Evolutionary conservation across 2,329 filamentous ascomycete genomes (phyloP).

Genomic region (Stemphylium lycopersici): DNA sequence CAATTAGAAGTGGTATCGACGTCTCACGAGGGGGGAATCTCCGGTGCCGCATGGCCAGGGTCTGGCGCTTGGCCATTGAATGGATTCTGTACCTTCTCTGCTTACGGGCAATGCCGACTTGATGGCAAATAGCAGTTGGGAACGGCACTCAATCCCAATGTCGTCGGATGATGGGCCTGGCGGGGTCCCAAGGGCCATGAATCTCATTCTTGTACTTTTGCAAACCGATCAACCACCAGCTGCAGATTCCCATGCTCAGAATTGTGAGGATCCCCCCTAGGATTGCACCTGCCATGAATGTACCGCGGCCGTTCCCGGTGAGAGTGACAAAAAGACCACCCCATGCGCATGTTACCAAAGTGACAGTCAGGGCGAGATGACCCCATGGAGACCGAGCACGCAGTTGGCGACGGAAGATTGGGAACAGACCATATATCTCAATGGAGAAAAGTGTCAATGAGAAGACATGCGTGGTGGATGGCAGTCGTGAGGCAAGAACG

Average conservation of each 20-base stretch:
- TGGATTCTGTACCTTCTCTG: constrained; percentile 29
- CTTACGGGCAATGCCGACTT: constrained; percentile 37
- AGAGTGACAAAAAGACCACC: constrained; percentile 73
- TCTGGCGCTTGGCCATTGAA: constrained; percentile 38
- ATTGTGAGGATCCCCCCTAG: constrained; percentile 76
- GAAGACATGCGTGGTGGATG: constrained; percentile 92
- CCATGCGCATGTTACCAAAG: constrained; percentile 79
- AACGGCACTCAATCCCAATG: constrained; percentile 55
- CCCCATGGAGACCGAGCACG: constrained; percentile 81
- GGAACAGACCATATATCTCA: constrained; percentile 95
- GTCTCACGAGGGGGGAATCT: constrained; percentile 23
- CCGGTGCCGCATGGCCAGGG: constrained; percentile 23
- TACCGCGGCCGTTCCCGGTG: constrained; percentile 59
- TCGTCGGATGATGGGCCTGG: constrained; percentile 82
- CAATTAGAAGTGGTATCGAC: constrained; percentile 40
- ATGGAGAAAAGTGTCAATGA: constrained; percentile 94
- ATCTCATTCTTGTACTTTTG: constrained; percentile 99
- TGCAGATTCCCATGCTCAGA: constrained; percentile 87
- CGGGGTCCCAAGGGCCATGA: constrained; percentile 96
- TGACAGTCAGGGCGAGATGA: constrained; percentile 76
- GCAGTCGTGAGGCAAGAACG: constrained; percentile 86
- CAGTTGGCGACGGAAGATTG: constrained; percentile 92
- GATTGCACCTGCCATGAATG: constrained; percentile 73
- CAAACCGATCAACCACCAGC: constrained; percentile 96
- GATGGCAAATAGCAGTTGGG: constrained; percentile 20